phyloP scores from a whole-genome alignment of 352 stramenopile genomes.

The Halophytophthora batemanensis region DNA sequence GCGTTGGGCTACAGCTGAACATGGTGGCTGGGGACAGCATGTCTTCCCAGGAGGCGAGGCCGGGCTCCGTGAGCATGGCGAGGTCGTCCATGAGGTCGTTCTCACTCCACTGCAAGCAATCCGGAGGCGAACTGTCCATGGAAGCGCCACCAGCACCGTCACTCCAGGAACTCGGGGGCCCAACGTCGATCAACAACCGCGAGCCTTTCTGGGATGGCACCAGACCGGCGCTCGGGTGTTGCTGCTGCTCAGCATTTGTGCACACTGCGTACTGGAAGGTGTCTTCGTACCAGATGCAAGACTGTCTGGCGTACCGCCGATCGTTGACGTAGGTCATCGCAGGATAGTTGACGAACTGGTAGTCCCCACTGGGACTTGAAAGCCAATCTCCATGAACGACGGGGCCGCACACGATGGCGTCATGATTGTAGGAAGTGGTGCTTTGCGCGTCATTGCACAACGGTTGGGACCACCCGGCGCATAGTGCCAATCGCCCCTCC shows the following conservation, averaged over 20 bases:
- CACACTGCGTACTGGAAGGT: slow-evolving; percentile 15
- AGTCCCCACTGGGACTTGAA: no score
- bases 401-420: no score
- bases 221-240: slow-evolving; percentile 12
- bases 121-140: slow-evolving; percentile 23
- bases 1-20: slow-evolving; percentile 11
- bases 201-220: slow-evolving; percentile 22
- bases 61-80: slow-evolving; percentile 24
- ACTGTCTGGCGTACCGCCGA: slow-evolving; percentile 2
- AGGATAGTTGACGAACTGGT: no score
- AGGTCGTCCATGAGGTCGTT: slow-evolving; percentile 40
- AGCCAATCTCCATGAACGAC: no score
- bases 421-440: background rate
- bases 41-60: slow-evolving; percentile 24
- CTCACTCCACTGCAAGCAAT: slow-evolving; percentile 36
- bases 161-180: slow-evolving; percentile 44
- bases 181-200: slow-evolving; percentile 48
- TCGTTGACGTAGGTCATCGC: background rate
- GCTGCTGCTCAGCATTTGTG: slow-evolving; percentile 5
- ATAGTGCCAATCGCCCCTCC: background rate
- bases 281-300: slow-evolving; percentile 7
- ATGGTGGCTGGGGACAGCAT: slow-evolving; percentile 3
- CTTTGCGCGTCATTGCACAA: no score
- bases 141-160: slow-evolving; percentile 16
- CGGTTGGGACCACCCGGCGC: no score